phyloP scores from a whole-genome alignment of 306 rosid genomes.

The Vicia sativa region DNA sequence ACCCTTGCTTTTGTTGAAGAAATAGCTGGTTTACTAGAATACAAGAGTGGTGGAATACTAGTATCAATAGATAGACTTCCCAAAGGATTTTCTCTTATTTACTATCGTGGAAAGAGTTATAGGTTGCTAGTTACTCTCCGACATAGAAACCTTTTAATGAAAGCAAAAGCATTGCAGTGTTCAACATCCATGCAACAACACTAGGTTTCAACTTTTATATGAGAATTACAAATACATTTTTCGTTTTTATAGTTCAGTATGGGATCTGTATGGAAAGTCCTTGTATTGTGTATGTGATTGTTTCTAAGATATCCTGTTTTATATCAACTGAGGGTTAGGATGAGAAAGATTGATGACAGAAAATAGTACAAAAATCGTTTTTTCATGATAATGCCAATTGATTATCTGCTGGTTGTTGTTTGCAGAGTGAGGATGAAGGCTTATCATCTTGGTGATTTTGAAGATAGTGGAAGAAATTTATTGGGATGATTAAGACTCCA shows the following conservation, averaged over 20 bases:
- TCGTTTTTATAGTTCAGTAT: conserved; percentile 3
- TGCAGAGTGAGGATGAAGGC: too few species aligned
- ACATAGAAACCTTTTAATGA: conserved; percentile 85
- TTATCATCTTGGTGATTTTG: too few species aligned
- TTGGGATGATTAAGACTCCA: too few species aligned
- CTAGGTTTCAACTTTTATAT: conserved; percentile 57
- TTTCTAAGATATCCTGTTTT: too few species aligned
- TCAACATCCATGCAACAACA: conserved; percentile 90
- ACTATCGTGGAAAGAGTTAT: conserved; percentile 96
- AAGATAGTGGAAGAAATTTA: too few species aligned
- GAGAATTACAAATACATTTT: conserved; percentile 14
- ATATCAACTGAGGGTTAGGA: too few species aligned
- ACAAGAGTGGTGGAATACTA: conserved; percentile 88
- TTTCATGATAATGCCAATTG: not conserved
- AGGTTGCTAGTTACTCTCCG: conserved; percentile 71
- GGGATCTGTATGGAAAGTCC: conserved; percentile 29
- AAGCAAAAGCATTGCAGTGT: conserved; percentile 86
- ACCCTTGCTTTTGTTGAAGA: conserved; percentile 86
- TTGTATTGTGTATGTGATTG: not conserved
- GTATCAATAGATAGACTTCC: conserved; percentile 90
- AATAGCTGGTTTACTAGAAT: conserved; percentile 83
- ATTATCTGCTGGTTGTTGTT: too few species aligned
- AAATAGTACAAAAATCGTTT: not conserved
- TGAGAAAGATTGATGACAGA: too few species aligned
- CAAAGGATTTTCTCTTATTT: conserved; percentile 83